Evolutionary conservation across 164 flowering plant species (phyloP), one percentile per base, ranked within the genome.

Genomic region (Taxillus chinensis): DNA sequence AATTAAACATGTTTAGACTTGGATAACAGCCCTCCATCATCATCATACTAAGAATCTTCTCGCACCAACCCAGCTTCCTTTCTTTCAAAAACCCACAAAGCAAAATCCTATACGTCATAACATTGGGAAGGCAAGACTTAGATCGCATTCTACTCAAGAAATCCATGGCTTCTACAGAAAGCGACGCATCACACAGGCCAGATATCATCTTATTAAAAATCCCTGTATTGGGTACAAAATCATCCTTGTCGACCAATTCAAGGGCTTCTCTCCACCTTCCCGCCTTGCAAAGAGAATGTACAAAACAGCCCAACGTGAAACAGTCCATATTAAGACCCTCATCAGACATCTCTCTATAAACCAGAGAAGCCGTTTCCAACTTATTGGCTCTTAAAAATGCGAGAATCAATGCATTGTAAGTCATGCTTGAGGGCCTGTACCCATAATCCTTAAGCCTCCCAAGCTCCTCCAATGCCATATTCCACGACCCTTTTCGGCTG

Each of bases 161-260:
- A 45, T 80, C 80, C 89, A 90, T 81, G 66, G 96, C 98, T 75
- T 86, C 98, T 61, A 86, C 92, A 77, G 89, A 84, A 77, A 82
- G 82, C 1, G 96, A 90, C 72, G 90, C 92, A 73, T 90, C 95
- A 79, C 96, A 89, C 69, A 92, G 75, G 48, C 96, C 98, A 53
- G 82, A 74, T 60, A 92, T 86, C 93, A 92, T 90, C 67, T 77
- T 77, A 1, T 85, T 92, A 55, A 83, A 92, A 52, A 90, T 70
- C 41, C 75, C 73, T 7, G 96, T 80, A 69, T 86, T 79, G 10
- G 89, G 84, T 27, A 62, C 76, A 67, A 78, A 76, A 15, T 86
- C 89, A 68, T 87, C 95, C 70, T 77, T 82, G 67, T 87, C 93
- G 41, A 87, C 75, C 71, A 90, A 72, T 40, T 59, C 67, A 13